Base-by-base conservation (phyloP, 495 filamentous ascomycete genomes). In the Penicillium flavigenum region DNA sequence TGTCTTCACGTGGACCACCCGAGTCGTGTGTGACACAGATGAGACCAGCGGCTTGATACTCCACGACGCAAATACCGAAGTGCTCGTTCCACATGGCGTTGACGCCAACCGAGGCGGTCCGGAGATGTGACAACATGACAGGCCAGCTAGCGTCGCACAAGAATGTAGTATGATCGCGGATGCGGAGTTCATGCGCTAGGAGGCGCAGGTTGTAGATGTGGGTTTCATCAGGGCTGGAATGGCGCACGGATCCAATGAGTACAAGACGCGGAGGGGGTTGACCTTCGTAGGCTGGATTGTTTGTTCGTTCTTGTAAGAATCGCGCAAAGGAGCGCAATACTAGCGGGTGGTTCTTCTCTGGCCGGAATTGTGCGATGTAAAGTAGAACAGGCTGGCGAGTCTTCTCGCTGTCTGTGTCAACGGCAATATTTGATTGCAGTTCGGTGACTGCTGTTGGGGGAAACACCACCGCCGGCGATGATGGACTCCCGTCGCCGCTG, bases 21-120 rank as follows among this genome's bases (percentile, higher is more conserved):
- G 86, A 90, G 66, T 96, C 81, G 63, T 98, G 91, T 5, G 97
- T 95, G 0, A 98, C 92, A 39, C 85, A 83, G 51, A 98, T 88
- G 34, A 98, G 75, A 0, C 94, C 94, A 0, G 94, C 95, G 8
- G 94, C 94, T 71, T 96, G 94, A 67, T 98, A 98, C 75, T 98
- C 94, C 6, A 98, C 94, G 17, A 98, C 92, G 5, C 94, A 94
- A 59, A 98, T 98, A 17, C 94, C 95, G 66, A 98, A 98, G 72
- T 98, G 94, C 74, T 98, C 94, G 67, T 96, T 98, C 94, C 95
- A 98, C 94, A 98, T 98, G 54, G 86, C 92, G 65, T 98, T 98
- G 3, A 94, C 90, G 36, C 94, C 94, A 24, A 98, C 79, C 51
- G 83, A 92, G 31, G 86, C 81, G 20, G 76, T 81, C 39, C 82